phyloP scores from a whole-genome alignment of 2,329 filamentous ascomycete species.

The Clarireedia hainanense region DNA sequence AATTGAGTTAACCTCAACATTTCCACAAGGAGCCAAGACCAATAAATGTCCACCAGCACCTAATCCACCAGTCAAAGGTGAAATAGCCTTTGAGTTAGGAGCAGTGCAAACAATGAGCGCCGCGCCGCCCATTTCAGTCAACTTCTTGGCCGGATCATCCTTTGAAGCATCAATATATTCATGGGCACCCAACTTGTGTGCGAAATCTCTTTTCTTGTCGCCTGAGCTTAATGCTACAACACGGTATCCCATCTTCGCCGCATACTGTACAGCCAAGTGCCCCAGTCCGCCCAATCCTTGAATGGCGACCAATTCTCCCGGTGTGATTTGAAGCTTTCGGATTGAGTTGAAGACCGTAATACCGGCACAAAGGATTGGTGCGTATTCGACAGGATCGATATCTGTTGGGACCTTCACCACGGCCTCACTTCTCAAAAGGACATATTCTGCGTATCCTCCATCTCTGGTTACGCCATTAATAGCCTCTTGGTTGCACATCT shows the following conservation, averaged over 20 bases:
- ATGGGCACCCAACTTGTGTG: conserved; percentile 50
- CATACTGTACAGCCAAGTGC: conserved; percentile 71
- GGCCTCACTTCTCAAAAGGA: conserved; percentile 51
- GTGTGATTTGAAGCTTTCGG: conserved; percentile 44
- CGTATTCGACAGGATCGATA: conserved; percentile 44
- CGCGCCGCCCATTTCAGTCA: conserved; percentile 54
- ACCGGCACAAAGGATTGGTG: conserved; percentile 56
- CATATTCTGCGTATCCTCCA: conserved; percentile 63
- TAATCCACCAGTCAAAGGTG: conserved; percentile 45
- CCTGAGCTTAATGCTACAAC: conserved; percentile 61
- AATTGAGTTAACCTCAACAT: conserved; percentile 37
- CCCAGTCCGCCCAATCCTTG: conserved; percentile 71
- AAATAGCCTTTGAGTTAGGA: conserved; percentile 49
- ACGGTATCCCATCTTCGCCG: conserved; percentile 66
- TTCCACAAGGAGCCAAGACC: conserved; percentile 45
- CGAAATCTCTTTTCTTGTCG: conserved; percentile 61
- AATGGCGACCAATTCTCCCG: conserved; percentile 46
- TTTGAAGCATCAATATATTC: conserved; percentile 51
- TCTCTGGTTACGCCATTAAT: conserved; percentile 60
- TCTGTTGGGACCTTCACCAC: conserved; percentile 46
- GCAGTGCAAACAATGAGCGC: conserved; percentile 55
- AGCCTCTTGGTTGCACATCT: conserved; percentile 55
- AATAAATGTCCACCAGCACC: conserved; percentile 49
- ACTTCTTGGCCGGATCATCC: conserved; percentile 39
- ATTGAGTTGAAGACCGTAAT: conserved; percentile 57